A percentile compares a stretch with the other conserved stretches of the same genome.
phyloP scores from a whole-genome alignment of 1,284 basidiomycete genomes.

The Cutaneotrichosporon sp. region DNA sequence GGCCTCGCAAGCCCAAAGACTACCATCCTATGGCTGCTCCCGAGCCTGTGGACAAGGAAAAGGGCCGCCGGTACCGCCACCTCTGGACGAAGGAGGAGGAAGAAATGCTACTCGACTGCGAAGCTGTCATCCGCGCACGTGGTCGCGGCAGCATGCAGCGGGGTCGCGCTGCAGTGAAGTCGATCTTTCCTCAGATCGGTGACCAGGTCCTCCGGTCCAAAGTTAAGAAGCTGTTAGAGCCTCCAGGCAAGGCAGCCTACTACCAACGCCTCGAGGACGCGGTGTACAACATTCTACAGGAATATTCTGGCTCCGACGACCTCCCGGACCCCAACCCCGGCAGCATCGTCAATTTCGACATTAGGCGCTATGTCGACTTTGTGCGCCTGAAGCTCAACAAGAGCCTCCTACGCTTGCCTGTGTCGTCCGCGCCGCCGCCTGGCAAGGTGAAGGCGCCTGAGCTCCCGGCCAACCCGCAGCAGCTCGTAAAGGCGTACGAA shows the following conservation, averaged over 20 bases:
- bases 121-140: conserved; percentile 72
- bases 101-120: conserved; percentile 76
- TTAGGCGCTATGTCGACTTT: conserved; percentile 70
- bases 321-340: conserved; percentile 67
- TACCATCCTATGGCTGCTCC: not conserved
- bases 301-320: conserved; percentile 60
- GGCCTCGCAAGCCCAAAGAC: conserved; percentile 2
- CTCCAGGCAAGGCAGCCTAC: conserved; percentile 66
- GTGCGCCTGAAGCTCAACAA: conserved; percentile 77
- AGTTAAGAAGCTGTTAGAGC: conserved; percentile 55
- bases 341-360: conserved; percentile 67
- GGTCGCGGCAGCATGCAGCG: conserved; percentile 49
- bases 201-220: conserved; percentile 26
- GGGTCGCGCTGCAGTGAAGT: conserved; percentile 48
- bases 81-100: conserved; percentile 81
- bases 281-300: conserved; percentile 71
- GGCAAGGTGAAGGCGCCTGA: conserved; percentile 18
- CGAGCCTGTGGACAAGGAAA: conserved; percentile 1
- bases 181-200: conserved; percentile 62
- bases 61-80: conserved; percentile 53
- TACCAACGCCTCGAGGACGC: conserved; percentile 70
- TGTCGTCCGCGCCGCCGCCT: conserved; percentile 10
- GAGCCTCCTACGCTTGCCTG: conserved; percentile 57
- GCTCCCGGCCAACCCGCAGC: conserved; percentile 44
- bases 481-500: conserved; percentile 58